phyloP scores from a whole-genome alignment of 768 basidiomycete species.

The Mycena epipterygia region DNA sequence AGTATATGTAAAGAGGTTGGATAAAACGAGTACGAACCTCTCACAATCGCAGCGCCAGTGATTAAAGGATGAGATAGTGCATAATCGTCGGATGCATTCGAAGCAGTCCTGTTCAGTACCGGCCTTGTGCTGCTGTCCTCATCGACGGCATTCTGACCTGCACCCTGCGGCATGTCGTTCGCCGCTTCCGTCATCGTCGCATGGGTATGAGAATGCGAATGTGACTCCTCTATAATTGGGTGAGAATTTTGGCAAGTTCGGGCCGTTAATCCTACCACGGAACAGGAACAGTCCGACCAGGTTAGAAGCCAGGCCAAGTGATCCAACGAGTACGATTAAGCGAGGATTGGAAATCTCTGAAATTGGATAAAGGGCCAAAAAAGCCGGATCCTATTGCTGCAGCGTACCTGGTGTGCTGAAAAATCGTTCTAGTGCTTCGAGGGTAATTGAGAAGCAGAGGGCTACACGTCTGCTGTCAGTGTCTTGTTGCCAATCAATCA shows the following conservation, averaged over 20 bases:
- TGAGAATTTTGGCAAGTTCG: constrained; percentile 11
- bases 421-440: constrained; percentile 94
- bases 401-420: constrained; percentile 82
- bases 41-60: constrained; percentile 46
- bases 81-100: neutral
- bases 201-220: constrained; percentile 66
- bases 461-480: constrained; percentile 53
- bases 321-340: constrained; percentile 91
- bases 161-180: constrained; percentile 48
- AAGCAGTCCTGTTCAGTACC: constrained; percentile 15
- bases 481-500: neutral
- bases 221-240: constrained; percentile 70
- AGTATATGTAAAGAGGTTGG: constrained; percentile 81
- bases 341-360: constrained; percentile 91
- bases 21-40: constrained; percentile 35
- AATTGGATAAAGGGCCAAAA: constrained; percentile 15
- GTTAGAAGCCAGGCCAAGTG: constrained; percentile 91
- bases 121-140: constrained; percentile 49
- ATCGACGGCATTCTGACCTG: constrained; percentile 38
- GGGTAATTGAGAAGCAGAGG: constrained; percentile 93
- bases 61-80: constrained; percentile 28
- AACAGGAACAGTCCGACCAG: constrained; percentile 94
- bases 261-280: constrained; percentile 75
- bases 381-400: constrained; percentile 2
- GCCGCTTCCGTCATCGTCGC: constrained; percentile 54